Conservation (phyloP, 2,329 filamentous ascomycete species). For the Penicillium sp. region DNA sequence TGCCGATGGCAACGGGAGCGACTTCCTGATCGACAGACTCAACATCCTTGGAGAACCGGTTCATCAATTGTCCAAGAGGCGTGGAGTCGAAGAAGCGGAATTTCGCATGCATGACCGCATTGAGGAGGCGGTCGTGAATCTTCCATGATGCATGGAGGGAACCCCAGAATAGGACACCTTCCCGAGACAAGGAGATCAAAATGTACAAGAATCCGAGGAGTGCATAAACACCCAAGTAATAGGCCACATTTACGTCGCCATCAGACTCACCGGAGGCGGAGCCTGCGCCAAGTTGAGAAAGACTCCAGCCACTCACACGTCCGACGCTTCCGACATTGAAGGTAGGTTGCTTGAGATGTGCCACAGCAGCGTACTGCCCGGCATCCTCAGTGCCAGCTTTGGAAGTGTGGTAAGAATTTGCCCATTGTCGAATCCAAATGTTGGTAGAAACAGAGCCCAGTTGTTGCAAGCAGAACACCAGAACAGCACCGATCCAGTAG, state of each 20-base stretch:
- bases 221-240: slow-evolving; percentile 82
- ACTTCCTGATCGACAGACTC: slow-evolving; percentile 95
- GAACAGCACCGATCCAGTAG: slow-evolving; percentile 77
- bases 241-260: slow-evolving; percentile 67
- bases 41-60: slow-evolving; percentile 96
- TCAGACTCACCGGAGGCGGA: slow-evolving; percentile 14
- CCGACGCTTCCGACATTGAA: slow-evolving; percentile 38
- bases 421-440: slow-evolving; percentile 92
- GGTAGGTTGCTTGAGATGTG: slow-evolving; percentile 37
- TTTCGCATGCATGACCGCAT: slow-evolving; percentile 76
- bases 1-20: slow-evolving; percentile 79
- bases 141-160: slow-evolving; percentile 82
- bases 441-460: slow-evolving; percentile 82
- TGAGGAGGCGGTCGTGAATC: slow-evolving; percentile 75
- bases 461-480: slow-evolving; percentile 79
- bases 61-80: slow-evolving; percentile 93
- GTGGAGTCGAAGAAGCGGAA: slow-evolving; percentile 99
- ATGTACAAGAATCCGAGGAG: slow-evolving; percentile 74
- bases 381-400: slow-evolving; percentile 32
- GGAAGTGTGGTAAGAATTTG: slow-evolving; percentile 72
- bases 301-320: slow-evolving; percentile 30
- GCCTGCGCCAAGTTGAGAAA: slow-evolving; percentile 29
- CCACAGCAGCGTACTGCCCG: slow-evolving; percentile 41
- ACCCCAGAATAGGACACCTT: slow-evolving; percentile 86
- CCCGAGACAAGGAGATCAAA: slow-evolving; percentile 73